A percentile compares a stretch with the other conserved stretches of the same genome.
Conservation (phyloP, 805 yeast species). For the Limtongozyma cylindracea region DNA sequence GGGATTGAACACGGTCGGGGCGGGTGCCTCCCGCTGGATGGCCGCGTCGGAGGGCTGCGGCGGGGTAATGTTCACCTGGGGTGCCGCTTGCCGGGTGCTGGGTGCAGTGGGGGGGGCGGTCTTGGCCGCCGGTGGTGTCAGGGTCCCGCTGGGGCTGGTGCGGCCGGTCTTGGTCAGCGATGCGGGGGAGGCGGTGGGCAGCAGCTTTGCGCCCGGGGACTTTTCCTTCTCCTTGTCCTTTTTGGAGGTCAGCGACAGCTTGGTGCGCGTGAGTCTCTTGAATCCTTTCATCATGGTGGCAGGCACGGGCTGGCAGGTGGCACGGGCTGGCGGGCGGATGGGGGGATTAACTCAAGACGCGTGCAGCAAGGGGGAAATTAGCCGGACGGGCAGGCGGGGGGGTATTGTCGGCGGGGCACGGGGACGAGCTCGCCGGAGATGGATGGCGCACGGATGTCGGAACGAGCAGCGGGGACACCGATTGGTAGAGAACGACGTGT, state of each 20-base stretch:
- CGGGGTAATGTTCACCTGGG: constrained; percentile 3
- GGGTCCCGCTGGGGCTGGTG: background rate
- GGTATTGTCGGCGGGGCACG: too few relatives aligned
- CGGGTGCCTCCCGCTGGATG: constrained; percentile 1
- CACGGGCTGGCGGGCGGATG: too few relatives aligned
- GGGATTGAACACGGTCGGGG: constrained; percentile 1
- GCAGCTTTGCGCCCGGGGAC: constrained; percentile 1
- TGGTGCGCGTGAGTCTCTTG: constrained; percentile 23
- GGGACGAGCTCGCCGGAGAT: too few relatives aligned
- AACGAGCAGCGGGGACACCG: too few relatives aligned
- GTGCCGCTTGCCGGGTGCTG: constrained; percentile 4
- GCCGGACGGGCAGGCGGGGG: too few relatives aligned
- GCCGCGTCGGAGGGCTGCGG: constrained; percentile 3
- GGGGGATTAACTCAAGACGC: too few relatives aligned
- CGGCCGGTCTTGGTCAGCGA: constrained; percentile 1
- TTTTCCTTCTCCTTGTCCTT: constrained; percentile 15
- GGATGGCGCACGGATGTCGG: too few relatives aligned
- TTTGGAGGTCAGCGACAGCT: constrained; percentile 9
- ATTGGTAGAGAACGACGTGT: too few relatives aligned
- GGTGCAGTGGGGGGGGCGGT: constrained; percentile 1
- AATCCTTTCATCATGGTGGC: constrained; percentile 50
- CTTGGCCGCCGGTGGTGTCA: background rate
- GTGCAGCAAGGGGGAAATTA: too few relatives aligned
- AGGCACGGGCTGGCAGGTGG: too few relatives aligned
- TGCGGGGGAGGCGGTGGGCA: background rate